Conservation (phyloP, 345 rosid genomes). For the Rhodamnia rubescens region DNA sequence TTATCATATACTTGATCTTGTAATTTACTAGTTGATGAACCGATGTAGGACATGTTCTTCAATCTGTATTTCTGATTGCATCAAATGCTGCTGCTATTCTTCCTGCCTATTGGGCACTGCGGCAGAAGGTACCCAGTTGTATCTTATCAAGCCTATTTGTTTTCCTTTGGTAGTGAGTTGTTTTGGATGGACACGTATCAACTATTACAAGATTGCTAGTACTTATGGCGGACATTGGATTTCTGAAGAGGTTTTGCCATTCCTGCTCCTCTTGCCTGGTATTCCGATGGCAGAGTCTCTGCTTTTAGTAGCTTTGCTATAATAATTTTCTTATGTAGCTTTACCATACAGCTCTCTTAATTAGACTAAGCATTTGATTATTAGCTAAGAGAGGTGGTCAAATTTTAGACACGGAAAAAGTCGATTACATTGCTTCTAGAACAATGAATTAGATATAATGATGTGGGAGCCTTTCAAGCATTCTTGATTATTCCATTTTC, state of each 20-base stretch:
- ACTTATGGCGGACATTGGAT: background rate
- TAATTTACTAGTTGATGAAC: background rate
- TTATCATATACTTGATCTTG: background rate
- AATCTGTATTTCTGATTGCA: slow-evolving; percentile 72
- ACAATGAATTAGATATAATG: background rate
- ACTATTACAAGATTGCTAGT: background rate
- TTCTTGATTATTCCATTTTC: background rate
- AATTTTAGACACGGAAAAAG: background rate
- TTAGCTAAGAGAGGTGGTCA: background rate
- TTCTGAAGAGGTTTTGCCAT: background rate
- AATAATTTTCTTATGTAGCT: background rate
- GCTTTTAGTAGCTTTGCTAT: background rate
- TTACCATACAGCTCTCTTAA: background rate
- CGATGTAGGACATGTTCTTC: slow-evolving; percentile 62
- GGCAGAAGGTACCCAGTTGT: slow-evolving; percentile 49
- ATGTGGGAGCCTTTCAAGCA: background rate
- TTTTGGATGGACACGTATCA: background rate
- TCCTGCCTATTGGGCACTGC: slow-evolving; percentile 85
- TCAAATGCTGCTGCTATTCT: slow-evolving; percentile 84
- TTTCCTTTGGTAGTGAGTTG: background rate
- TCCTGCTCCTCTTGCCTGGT: background rate
- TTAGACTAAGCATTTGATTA: background rate
- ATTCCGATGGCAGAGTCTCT: background rate
- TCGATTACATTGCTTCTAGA: background rate
- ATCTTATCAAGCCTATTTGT: background rate